Percentiles rank a stretch among this genome's conserved stretches.
These are phyloP conservation scores for Didymella sp. DNA, from an alignment of 2,329 filamentous ascomycete genomes.

Conservation along the genomic window DNA sequence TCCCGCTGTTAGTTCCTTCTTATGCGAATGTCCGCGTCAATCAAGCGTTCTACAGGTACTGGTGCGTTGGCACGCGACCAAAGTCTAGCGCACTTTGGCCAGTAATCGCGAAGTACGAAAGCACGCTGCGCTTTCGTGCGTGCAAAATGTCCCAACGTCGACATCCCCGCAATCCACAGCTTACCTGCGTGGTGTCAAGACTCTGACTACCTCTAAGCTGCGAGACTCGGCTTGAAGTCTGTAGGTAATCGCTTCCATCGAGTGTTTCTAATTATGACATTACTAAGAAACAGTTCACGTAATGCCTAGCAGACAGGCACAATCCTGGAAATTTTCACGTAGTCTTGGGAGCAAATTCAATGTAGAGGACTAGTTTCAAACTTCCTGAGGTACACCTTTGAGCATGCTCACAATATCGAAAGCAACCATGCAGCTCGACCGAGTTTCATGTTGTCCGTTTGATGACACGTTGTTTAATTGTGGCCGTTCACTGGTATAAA, in stretches of 20 bases:
- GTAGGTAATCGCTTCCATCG: no score
- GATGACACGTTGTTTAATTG: background rate
- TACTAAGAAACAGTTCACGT: background rate
- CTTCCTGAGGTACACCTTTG: no score
- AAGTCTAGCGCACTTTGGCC: constrained; percentile 22
- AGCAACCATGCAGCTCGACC: no score
- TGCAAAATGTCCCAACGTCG: constrained; percentile 37
- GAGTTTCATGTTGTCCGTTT: background rate
- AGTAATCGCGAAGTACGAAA: constrained; percentile 36
- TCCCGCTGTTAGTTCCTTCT: background rate
- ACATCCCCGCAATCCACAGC: constrained; percentile 35
- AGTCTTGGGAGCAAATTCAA: no score
- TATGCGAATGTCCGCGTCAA: constrained; percentile 5
- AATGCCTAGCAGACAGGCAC: no score
- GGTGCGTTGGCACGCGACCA: constrained; percentile 45
- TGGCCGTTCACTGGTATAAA: background rate
- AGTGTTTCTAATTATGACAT: no score
- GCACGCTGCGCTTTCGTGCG: constrained; percentile 50
- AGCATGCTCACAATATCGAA: no score
- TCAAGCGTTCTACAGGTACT: constrained; percentile 31
- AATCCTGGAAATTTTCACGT: no score
- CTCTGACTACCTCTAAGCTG: no score
- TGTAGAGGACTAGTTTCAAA: no score
- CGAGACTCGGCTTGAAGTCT: no score
- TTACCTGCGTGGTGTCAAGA: background rate